Evolutionary conservation across 805 yeast genomes (phyloP).

Genomic region (Candida patagonica): DNA sequence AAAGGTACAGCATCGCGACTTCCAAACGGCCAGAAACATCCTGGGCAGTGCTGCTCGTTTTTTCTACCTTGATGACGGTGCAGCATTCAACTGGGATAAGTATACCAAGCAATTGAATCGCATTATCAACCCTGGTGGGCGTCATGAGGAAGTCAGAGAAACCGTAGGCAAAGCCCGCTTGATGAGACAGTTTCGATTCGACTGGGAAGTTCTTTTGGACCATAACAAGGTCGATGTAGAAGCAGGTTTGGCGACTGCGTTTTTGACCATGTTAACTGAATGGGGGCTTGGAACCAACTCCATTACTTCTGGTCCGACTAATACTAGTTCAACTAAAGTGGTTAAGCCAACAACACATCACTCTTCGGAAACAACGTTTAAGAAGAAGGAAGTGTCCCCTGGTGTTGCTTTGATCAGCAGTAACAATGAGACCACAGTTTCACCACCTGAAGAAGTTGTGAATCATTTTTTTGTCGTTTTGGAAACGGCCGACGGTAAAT

Average conservation of each 20-base stretch:
- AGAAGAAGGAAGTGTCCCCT: neutral
- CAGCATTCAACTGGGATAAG: conserved; percentile 47
- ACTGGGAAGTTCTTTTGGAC: conserved; percentile 49
- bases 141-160: conserved; percentile 44
- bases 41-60: conserved; percentile 1
- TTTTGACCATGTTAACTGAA: conserved; percentile 55
- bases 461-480: neutral
- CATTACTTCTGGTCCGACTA: conserved; percentile 45
- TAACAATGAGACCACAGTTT: too few relatives aligned
- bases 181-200: conserved; percentile 50
- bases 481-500: neutral
- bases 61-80: conserved; percentile 45
- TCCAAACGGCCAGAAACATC: conserved; percentile 26
- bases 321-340: neutral
- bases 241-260: conserved; percentile 50
- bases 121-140: conserved; percentile 46
- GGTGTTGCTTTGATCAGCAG: neutral
- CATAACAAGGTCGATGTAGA: conserved; percentile 39
- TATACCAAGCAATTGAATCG: conserved; percentile 44
- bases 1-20: conserved; percentile 38
- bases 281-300: conserved; percentile 53
- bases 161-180: conserved; percentile 47
- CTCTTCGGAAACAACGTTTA: conserved; percentile 1
- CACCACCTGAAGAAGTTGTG: neutral
- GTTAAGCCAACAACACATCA: neutral